A percentile compares a stretch with the other conserved stretches of the same genome.
phyloP scores from a whole-genome alignment of 208 protist genomes.

The Leishmania turanica region DNA sequence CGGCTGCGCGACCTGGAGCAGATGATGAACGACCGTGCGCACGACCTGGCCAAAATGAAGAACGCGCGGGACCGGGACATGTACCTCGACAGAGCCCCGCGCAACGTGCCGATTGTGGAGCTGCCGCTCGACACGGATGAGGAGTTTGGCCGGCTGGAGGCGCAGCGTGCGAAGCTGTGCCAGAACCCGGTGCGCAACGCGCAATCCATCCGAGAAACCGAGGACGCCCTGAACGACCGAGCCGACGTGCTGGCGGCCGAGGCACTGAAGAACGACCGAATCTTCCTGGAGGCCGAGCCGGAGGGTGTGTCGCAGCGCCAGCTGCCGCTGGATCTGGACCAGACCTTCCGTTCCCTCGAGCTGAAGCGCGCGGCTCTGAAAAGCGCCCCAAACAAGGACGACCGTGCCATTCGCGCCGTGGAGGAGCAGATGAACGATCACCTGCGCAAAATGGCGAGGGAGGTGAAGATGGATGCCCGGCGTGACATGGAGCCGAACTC shows the following conservation, averaged over 20 bases:
- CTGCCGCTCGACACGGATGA: conserved; percentile 80
- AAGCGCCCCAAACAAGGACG: conserved; percentile 40
- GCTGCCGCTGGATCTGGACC: conserved; percentile 67
- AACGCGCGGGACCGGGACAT: conserved; percentile 59
- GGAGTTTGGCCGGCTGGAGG: conserved; percentile 63
- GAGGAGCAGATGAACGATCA: conserved; percentile 80
- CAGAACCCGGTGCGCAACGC: conserved; percentile 54
- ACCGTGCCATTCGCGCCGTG: conserved; percentile 44
- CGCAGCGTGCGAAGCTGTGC: conserved; percentile 58
- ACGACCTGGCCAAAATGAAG: conserved; percentile 62
- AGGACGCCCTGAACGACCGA: conserved; percentile 64
- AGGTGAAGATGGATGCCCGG: conserved; percentile 61
- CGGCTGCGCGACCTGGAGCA: conserved; percentile 60
- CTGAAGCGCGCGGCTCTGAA: conserved; percentile 68
- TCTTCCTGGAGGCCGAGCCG: conserved; percentile 73
- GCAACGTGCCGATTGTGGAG: conserved; percentile 58
- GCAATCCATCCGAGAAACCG: conserved; percentile 49
- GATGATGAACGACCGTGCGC: conserved; percentile 72
- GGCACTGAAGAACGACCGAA: conserved; percentile 75
- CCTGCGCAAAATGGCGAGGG: conserved; percentile 45
- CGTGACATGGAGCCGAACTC: conserved; percentile 57
- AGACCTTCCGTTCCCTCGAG: conserved; percentile 65
- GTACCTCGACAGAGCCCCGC: conserved; percentile 47
- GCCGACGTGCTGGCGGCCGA: conserved; percentile 62
- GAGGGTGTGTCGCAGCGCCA: conserved; percentile 67